These are phyloP conservation scores for Gloeostereum incarnatum DNA, from an alignment of 768 basidiomycete species.

Conservation along the genomic window DNA sequence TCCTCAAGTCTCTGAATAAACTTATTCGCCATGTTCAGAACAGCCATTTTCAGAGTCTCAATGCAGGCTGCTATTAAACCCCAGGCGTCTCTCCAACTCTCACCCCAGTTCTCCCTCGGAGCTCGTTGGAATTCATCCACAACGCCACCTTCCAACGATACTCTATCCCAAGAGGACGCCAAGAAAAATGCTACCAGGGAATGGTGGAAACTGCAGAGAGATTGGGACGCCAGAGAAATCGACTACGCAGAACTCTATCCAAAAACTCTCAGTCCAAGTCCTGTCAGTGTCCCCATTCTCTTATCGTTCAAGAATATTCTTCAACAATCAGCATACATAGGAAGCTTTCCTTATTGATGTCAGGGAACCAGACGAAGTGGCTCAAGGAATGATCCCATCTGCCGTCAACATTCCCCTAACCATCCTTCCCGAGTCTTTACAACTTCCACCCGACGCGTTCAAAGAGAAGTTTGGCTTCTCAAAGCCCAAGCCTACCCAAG, in stretches of 20 bases:
- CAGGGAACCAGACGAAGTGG: slow-evolving; percentile 87
- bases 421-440: slow-evolving; percentile 58
- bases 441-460: slow-evolving; percentile 47
- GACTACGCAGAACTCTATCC: slow-evolving; percentile 79
- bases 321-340: slow-evolving; percentile 23
- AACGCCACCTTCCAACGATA: no score
- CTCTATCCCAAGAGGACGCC: no score
- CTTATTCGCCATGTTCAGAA: no score
- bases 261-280: slow-evolving; percentile 64
- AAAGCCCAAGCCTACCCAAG: slow-evolving; percentile 62
- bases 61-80: no score
- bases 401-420: slow-evolving; percentile 86
- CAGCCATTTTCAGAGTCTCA: no score
- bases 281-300: slow-evolving; percentile 27
- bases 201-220: slow-evolving; percentile 40
- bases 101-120: no score
- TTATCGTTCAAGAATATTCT: slow-evolving; percentile 5
- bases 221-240: slow-evolving; percentile 71
- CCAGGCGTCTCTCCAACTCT: no score
- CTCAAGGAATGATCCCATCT: slow-evolving; percentile 88
- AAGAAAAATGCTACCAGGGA: no score
- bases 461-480: slow-evolving; percentile 59
- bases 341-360: slow-evolving; percentile 77
- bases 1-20: no score
- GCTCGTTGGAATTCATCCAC: no score